Percentiles rank a stretch among this genome's conserved stretches.
phyloP scores from a whole-genome alignment of 768 basidiomycete species.

The Fibroporia radiculosa region DNA sequence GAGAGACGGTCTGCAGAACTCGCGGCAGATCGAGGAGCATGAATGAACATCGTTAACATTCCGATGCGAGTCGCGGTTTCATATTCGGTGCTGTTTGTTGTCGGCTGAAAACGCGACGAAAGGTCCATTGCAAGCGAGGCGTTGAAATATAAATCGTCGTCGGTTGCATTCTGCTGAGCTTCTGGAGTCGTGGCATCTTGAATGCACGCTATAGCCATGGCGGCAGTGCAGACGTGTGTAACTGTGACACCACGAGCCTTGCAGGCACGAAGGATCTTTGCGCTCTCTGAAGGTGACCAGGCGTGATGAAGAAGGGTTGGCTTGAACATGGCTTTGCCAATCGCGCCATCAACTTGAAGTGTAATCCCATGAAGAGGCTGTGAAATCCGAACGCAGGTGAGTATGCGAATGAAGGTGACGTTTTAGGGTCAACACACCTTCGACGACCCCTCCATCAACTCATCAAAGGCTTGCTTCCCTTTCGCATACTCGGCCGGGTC shows the following conservation, averaged over 20 bases:
- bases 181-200: neutral
- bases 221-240: neutral
- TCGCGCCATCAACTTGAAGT: neutral
- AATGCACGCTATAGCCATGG: neutral
- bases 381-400: neutral
- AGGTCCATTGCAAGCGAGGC: neutral
- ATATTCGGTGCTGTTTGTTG: neutral
- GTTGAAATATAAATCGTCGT: neutral
- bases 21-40: neutral
- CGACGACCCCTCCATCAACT: neutral
- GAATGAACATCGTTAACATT: neutral
- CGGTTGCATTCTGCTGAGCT: neutral
- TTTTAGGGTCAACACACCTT: neutral
- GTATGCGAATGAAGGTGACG: neutral
- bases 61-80: slow-evolving; percentile 1
- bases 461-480: neutral
- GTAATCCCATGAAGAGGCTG: neutral
- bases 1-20: neutral
- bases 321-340: neutral
- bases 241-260: slow-evolving; percentile 1
- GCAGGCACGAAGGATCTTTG: neutral
- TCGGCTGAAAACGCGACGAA: neutral
- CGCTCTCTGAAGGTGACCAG: neutral
- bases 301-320: neutral
- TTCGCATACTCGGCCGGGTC: neutral